phyloP scores from a whole-genome alignment of 2,329 filamentous ascomycete species.

The Triangularia verruculosa region DNA sequence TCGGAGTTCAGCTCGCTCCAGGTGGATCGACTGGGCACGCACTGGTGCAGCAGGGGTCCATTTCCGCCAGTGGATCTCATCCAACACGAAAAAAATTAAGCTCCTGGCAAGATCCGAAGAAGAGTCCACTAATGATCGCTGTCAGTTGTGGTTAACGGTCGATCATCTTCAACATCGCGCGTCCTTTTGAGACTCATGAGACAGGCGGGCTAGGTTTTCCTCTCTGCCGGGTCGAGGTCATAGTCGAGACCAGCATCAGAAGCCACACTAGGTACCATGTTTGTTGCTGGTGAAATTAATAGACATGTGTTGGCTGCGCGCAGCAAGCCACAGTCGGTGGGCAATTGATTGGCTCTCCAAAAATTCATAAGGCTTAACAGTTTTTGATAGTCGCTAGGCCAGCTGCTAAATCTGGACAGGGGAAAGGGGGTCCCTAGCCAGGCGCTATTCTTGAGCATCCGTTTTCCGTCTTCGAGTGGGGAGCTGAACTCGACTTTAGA shows the following conservation, averaged over 20 bases:
- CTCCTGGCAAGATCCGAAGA: neutral
- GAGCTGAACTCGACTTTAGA: neutral
- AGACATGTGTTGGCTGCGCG: neutral
- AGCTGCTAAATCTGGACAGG: neutral
- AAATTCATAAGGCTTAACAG: neutral
- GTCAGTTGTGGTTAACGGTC: neutral
- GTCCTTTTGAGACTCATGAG: neutral
- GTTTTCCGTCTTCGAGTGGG: neutral
- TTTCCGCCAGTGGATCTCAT: neutral
- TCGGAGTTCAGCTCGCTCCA: neutral
- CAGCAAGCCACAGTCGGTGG: neutral
- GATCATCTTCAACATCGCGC: neutral
- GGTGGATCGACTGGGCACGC: neutral
- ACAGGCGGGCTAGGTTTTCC: neutral
- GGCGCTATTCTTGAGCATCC: neutral
- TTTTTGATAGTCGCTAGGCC: neutral
- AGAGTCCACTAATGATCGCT: neutral
- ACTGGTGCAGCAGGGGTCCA: neutral
- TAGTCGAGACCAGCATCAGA: neutral
- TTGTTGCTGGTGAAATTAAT: neutral
- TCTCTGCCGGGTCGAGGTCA: neutral
- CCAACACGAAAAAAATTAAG: conserved; percentile 5
- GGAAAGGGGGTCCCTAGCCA: neutral
- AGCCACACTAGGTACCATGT: neutral
- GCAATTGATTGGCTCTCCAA: neutral